A percentile compares a stretch with the other conserved stretches of the same genome.
phyloP scores from a whole-genome alignment of 805 yeast genomes.

The Phaffomyces opuntiae region DNA sequence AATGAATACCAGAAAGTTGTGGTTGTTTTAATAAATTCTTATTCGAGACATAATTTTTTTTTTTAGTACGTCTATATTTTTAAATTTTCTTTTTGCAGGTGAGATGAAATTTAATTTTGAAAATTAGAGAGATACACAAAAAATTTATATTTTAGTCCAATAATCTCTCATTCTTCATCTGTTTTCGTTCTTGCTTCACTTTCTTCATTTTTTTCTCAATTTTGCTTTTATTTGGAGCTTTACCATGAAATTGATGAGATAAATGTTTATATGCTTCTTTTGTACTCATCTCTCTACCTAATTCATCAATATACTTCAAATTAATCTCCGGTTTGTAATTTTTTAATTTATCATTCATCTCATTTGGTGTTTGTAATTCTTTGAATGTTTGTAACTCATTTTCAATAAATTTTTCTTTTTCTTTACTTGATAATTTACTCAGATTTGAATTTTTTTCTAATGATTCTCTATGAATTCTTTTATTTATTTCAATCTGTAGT shows the following conservation, averaged over 20 bases:
- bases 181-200: conserved; percentile 13
- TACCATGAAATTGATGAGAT: conserved; percentile 58
- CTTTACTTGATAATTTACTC: conserved; percentile 31
- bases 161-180: neutral
- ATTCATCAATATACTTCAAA: conserved; percentile 44
- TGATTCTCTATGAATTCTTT: conserved; percentile 11
- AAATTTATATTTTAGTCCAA: neutral
- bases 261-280: conserved; percentile 56
- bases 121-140: neutral
- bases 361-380: conserved; percentile 3
- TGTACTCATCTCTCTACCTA: conserved; percentile 39
- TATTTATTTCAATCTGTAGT: conserved; percentile 11
- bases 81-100: no score
- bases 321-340: conserved; percentile 42
- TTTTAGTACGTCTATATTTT: no score
- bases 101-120: no score
- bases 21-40: neutral
- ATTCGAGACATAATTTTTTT: neutral
- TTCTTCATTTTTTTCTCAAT: conserved; percentile 16
- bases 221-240: conserved; percentile 19
- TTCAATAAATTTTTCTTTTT: conserved; percentile 34
- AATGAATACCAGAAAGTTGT: neutral
- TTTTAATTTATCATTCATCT: conserved; percentile 16
- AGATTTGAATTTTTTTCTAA: conserved; percentile 12
- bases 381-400: conserved; percentile 11